Evolutionary conservation across 345 rosid genomes (phyloP).

Genomic region (Pistacia vera): DNA sequence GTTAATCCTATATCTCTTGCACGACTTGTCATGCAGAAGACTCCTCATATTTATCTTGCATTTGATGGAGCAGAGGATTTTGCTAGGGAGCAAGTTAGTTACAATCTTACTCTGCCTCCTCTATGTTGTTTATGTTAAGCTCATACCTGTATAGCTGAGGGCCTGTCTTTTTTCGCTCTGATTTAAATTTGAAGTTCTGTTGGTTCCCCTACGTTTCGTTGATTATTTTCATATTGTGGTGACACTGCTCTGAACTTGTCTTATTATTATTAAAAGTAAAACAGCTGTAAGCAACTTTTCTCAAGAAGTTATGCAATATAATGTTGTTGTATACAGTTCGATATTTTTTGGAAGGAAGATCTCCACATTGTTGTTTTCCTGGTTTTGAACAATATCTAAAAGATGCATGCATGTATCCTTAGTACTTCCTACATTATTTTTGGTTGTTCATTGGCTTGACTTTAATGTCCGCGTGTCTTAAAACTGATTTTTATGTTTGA

Average conservation of each 20-base stretch:
- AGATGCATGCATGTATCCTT: neutral
- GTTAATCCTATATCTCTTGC: conserved; percentile 83
- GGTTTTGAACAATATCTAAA: conserved; percentile 6
- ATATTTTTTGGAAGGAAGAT: neutral
- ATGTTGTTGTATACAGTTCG: neutral
- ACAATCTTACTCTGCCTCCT: conserved; percentile 15
- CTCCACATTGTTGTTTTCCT: neutral
- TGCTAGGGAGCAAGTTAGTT: conserved; percentile 83
- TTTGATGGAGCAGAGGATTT: conserved; percentile 92
- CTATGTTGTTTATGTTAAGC: neutral
- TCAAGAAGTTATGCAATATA: neutral
- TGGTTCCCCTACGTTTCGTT: neutral
- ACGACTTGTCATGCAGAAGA: conserved; percentile 89
- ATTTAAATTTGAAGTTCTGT: neutral
- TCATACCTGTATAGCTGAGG: neutral
- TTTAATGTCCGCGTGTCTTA: neutral
- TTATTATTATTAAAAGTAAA: neutral
- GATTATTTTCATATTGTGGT: neutral
- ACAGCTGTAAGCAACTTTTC: neutral
- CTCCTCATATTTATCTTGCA: conserved; percentile 85
- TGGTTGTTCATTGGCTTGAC: neutral
- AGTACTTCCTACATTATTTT: neutral
- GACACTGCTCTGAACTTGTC: neutral
- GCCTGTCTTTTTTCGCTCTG: conserved; percentile 11
- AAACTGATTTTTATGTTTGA: neutral